These are phyloP conservation scores for Russula foetens DNA, from an alignment of 768 basidiomycete species.

Conservation along the genomic window DNA sequence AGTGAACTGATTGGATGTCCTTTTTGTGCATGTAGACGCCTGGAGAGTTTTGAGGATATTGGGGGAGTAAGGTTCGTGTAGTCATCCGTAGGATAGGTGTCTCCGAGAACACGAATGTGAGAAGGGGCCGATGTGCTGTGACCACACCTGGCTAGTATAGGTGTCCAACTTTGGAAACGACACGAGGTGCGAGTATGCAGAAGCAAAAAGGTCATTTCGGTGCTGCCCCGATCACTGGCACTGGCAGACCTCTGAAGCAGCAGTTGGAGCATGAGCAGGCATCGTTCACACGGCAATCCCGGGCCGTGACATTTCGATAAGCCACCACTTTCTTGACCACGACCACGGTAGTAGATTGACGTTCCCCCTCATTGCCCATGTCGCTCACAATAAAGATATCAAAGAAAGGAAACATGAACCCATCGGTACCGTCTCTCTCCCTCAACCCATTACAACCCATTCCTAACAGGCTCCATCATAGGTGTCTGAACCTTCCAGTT, in stretches of 20 bases:
- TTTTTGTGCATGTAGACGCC: constrained; percentile 65
- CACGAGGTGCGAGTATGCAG: background rate
- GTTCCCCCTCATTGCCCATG: background rate
- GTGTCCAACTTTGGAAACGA: background rate
- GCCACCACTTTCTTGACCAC: too few relatives aligned
- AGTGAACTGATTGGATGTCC: constrained; percentile 85
- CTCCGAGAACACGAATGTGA: constrained; percentile 47
- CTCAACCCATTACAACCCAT: background rate
- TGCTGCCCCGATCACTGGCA: background rate
- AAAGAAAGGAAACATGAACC: constrained; percentile 9
- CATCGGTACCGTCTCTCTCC: background rate
- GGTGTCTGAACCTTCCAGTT: constrained; percentile 12
- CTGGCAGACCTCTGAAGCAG: too few relatives aligned
- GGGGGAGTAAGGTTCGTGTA: constrained; percentile 81
- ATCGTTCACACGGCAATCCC: background rate
- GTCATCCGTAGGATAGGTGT: constrained; percentile 64
- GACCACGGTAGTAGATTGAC: too few relatives aligned
- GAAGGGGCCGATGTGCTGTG: constrained; percentile 9
- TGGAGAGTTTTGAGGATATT: constrained; percentile 73
- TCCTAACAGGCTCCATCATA: background rate
- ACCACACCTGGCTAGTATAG: background rate
- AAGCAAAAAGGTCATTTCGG: background rate
- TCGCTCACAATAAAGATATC: constrained; percentile 15
- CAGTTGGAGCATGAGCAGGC: too few relatives aligned
- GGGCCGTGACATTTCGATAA: background rate